Base-by-base conservation (phyloP, 2,329 filamentous ascomycete genomes). In the Aspergillus calidoustus region DNA sequence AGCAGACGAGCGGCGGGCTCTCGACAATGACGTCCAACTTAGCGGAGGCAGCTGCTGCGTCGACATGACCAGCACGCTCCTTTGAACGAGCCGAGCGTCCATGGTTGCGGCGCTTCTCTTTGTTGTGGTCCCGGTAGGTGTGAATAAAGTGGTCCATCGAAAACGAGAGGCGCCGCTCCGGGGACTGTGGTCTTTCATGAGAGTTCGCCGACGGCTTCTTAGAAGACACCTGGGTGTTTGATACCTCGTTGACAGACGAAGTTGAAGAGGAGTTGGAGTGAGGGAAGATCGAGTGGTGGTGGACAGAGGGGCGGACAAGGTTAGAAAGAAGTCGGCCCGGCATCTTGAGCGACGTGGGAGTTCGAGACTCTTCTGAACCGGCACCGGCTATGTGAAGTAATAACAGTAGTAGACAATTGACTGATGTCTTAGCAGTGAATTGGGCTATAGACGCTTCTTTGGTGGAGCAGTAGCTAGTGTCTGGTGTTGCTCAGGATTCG, bases 1-100 rank as follows among this genome's bases (percentile, higher is more conserved):
- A 91, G 79, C 97, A 89, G 50, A 97, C 86, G 19, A 94, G 84
- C 3, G 93, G 93, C 1, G 93, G 92, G 13, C 91, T 96, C 81
- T 97, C 93, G 65, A 97, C 90, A 69, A 83, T 76, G 70, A 89
- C 81, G 61, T 84, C 81, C 65, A 89, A 77, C 64, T 81, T 84
- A 54, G 84, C 83, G 3, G 82, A 76, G 53, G 80, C 77, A 41
- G 73, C 68, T 7, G 77, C 71, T 31, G 62, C 54, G n/a, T 69
- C 60, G 1, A 75, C 73, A 51, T 71, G 71, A 25, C 54, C 60
- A 15, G 68, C 56, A 22, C 75, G 75, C 31, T 79, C 77, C 68
- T 77, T 78, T 1, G 77, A 78, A 51, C 76, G 73, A 23, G 71
- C 70, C 0, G 71, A 67, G 7, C 74, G 72, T 38, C 71, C 71